A percentile compares a stretch with the other conserved stretches of the same genome.
phyloP scores from a whole-genome alignment of 1,139 yeast species.

The Pichia sorboxylosa region DNA sequence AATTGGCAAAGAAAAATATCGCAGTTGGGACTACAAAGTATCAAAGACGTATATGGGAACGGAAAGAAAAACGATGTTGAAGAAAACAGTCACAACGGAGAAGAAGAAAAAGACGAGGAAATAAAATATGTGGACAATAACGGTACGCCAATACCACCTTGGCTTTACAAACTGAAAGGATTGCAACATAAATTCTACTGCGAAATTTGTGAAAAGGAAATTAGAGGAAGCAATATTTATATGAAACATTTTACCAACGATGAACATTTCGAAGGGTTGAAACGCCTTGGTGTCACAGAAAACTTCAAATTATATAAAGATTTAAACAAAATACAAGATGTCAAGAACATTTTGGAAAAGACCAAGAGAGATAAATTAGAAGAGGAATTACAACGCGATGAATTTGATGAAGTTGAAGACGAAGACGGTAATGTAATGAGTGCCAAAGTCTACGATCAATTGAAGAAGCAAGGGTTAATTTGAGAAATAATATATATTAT shows the following conservation, averaged over 20 bases:
- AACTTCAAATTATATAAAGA: constrained; percentile 43
- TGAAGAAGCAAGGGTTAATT: constrained; percentile 63
- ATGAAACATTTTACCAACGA: constrained; percentile 62
- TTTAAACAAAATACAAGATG: constrained; percentile 59
- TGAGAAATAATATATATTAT: constrained; percentile 2
- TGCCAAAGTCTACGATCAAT: constrained; percentile 66
- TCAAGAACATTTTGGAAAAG: constrained; percentile 42
- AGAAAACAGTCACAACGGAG: constrained; percentile 10
- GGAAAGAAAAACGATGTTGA: constrained; percentile 15
- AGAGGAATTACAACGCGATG: constrained; percentile 36
- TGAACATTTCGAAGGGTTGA: constrained; percentile 64
- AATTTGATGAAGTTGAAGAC: constrained; percentile 76
- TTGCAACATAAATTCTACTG: constrained; percentile 62
- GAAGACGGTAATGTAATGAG: constrained; percentile 89
- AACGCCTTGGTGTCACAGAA: constrained; percentile 55
- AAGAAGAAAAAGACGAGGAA: constrained; percentile 19
- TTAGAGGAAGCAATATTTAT: constrained; percentile 60
- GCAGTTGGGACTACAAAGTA: too few species aligned
- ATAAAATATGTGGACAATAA: too few species aligned
- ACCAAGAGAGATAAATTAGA: constrained; percentile 31
- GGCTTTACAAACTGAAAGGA: constrained; percentile 90
- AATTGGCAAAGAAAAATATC: too few species aligned
- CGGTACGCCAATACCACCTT: constrained; percentile 84
- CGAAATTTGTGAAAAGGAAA: constrained; percentile 75
- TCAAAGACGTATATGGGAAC: constrained; percentile 13